phyloP scores from a whole-genome alignment of 2,329 filamentous ascomycete species.

The Nannizziopsis barbatae region DNA sequence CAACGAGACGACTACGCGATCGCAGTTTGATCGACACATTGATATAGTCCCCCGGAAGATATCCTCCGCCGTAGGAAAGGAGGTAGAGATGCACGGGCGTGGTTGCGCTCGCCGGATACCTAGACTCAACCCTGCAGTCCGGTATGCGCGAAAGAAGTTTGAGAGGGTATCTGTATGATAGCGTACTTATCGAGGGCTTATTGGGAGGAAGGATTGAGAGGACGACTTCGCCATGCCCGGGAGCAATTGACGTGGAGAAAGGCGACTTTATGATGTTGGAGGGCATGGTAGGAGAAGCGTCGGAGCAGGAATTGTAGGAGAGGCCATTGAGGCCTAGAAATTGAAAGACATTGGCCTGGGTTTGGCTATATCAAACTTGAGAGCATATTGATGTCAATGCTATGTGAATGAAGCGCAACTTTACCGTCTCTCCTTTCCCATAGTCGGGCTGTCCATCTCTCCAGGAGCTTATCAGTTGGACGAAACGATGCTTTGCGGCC shows the following conservation, averaged over 20 bases:
- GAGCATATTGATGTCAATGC: too few species aligned
- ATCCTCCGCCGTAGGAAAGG: slow-evolving; percentile 85
- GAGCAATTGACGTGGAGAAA: slow-evolving; percentile 59
- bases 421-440: too few species aligned
- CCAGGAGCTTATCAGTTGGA: too few species aligned
- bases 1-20: slow-evolving; percentile 52
- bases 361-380: too few species aligned
- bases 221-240: slow-evolving; percentile 69
- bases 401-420: too few species aligned
- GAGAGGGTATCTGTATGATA: slow-evolving; percentile 86
- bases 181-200: slow-evolving; percentile 57
- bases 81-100: slow-evolving; percentile 70
- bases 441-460: too few species aligned
- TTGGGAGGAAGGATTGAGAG: slow-evolving; percentile 60
- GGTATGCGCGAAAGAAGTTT: slow-evolving; percentile 79
- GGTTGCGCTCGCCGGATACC: slow-evolving; percentile 26
- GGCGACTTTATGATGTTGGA: slow-evolving; percentile 43
- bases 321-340: too few species aligned
- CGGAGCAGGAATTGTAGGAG: not conserved
- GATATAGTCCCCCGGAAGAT: slow-evolving; percentile 78
- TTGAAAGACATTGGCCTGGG: too few species aligned
- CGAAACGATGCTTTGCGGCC: too few species aligned
- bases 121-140: slow-evolving; percentile 44
- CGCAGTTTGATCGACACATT: slow-evolving; percentile 59
- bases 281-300: slow-evolving; percentile 7